These are phyloP conservation scores for Kalanchoe fedtschenkoi DNA, from an alignment of 164 flowering plant species.

Conservation along the genomic window DNA sequence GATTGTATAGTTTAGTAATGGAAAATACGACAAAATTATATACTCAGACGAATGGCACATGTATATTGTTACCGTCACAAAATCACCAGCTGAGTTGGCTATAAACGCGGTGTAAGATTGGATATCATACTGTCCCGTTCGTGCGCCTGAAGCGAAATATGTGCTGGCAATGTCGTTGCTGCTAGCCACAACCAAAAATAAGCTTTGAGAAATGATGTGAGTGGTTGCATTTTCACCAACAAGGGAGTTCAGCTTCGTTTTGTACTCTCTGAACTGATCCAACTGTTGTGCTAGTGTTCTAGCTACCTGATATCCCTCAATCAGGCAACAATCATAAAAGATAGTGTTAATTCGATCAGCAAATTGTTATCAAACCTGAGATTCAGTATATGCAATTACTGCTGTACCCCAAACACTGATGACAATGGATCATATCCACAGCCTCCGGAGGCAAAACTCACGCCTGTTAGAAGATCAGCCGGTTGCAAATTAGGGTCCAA, in stretches of 20 bases:
- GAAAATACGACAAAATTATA: no score
- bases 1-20: no score
- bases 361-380: background rate
- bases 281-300: constrained; percentile 37
- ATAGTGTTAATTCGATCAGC: background rate
- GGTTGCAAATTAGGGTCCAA: constrained; percentile 27
- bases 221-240: constrained; percentile 42
- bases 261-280: constrained; percentile 44
- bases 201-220: constrained; percentile 24
- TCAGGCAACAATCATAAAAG: background rate
- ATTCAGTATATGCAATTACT: background rate
- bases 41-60: no score
- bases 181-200: constrained; percentile 21
- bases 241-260: constrained; percentile 21
- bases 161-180: constrained; percentile 8
- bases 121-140: background rate
- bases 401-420: constrained; percentile 30
- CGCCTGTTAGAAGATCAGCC: constrained; percentile 44
- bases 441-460: constrained; percentile 59
- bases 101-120: background rate
- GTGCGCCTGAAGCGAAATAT: background rate
- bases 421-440: constrained; percentile 52
- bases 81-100: constrained; percentile 6
- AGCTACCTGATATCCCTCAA: constrained; percentile 26
- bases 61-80: background rate